These are phyloP conservation scores for Dictyostelium firmibasis DNA, from an alignment of 78 protist species.

Conservation along the genomic window DNA sequence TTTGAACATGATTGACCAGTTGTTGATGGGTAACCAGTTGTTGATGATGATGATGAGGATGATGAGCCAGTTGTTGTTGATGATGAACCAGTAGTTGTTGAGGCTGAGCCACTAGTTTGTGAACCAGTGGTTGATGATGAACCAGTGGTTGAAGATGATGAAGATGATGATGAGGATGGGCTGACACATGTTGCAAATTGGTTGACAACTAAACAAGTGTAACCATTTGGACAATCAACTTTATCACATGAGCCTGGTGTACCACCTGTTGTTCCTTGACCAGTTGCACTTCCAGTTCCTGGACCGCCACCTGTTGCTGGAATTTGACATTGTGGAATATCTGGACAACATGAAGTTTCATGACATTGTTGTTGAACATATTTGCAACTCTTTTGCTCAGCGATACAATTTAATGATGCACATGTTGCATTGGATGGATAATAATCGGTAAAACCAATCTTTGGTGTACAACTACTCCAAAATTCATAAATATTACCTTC, in stretches of 20 bases:
- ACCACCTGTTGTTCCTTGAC: neutral
- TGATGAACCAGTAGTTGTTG: neutral
- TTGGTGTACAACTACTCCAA: constrained; percentile 51
- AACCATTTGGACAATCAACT: constrained; percentile 24
- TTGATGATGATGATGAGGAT: neutral
- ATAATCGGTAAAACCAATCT: neutral
- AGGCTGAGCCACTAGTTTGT: neutral
- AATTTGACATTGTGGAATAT: neutral
- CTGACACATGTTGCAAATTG: neutral
- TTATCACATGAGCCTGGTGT: neutral
- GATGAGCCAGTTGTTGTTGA: neutral
- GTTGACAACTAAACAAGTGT: neutral
- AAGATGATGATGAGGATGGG: neutral
- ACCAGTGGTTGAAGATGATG: neutral
- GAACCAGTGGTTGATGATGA: neutral
- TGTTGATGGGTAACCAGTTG: neutral
- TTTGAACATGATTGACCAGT: neutral
- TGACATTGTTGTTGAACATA: constrained; percentile 31
- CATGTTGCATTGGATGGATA: constrained; percentile 41
- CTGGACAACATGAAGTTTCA: constrained; percentile 65
- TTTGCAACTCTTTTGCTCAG: neutral
- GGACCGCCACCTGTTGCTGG: constrained; percentile 6
- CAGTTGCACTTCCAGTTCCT: constrained; percentile 4
- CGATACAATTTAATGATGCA: neutral
- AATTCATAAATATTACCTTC: constrained; percentile 20